These are phyloP conservation scores for Candida glaebosa DNA, from an alignment of 805 yeast genomes.

Conservation along the genomic window DNA sequence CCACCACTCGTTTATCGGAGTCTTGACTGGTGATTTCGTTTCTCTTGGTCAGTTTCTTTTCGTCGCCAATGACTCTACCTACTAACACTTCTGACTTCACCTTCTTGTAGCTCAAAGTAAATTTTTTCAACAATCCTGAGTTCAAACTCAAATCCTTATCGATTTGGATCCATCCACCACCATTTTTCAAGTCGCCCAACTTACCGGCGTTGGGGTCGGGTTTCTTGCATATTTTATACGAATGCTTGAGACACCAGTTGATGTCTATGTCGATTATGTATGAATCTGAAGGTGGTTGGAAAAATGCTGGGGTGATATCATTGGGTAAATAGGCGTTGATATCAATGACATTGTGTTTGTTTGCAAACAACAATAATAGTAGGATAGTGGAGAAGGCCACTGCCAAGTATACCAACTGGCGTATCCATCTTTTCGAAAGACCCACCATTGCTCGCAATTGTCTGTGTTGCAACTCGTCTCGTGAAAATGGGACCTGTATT, in stretches of 20 bases:
- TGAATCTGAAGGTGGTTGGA: constrained; percentile 38
- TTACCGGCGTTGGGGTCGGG: constrained; percentile 21
- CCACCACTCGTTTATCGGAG: constrained; percentile 28
- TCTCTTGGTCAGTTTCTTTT: not conserved
- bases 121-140: constrained; percentile 39
- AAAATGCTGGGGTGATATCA: constrained; percentile 32
- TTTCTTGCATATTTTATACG: constrained; percentile 23
- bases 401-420: constrained; percentile 23
- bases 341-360: constrained; percentile 31
- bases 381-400: constrained; percentile 17
- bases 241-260: constrained; percentile 23
- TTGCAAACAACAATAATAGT: constrained; percentile 29
- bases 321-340: constrained; percentile 25
- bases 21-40: not conserved
- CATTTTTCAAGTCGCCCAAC: constrained; percentile 20
- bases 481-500: no score
- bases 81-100: constrained; percentile 18
- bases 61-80: constrained; percentile 7
- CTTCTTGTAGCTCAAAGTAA: constrained; percentile 35
- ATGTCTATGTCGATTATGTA: constrained; percentile 41
- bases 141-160: constrained; percentile 48
- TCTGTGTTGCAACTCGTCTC: no score
- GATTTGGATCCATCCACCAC: constrained; percentile 39
- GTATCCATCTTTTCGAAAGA: constrained; percentile 29
- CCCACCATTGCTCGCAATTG: constrained; percentile 14